phyloP scores from a whole-genome alignment of 192 early-diverging fungal genomes.

The Coemansia pectinata region DNA sequence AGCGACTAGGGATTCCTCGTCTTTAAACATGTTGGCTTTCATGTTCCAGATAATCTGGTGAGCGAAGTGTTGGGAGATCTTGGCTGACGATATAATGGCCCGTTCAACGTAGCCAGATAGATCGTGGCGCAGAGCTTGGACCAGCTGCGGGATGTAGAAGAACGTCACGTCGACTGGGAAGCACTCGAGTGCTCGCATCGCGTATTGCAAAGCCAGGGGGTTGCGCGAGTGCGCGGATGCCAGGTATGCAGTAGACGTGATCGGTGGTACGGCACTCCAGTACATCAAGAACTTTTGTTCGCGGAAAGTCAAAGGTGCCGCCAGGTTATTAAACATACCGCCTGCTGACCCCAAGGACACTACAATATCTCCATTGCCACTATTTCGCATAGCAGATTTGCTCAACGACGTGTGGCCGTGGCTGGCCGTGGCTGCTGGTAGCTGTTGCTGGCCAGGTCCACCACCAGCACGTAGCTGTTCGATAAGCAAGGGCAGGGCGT shows the following conservation, averaged over 20 bases:
- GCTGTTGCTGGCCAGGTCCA: neutral
- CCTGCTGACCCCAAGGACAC: conserved; percentile 4
- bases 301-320: conserved; percentile 33
- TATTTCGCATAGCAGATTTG: neutral
- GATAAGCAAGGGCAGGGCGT: conserved; percentile 73
- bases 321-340: conserved; percentile 35
- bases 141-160: conserved; percentile 98
- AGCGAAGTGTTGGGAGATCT: conserved; percentile 94
- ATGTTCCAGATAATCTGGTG: conserved; percentile 99
- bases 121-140: conserved; percentile 92
- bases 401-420: neutral
- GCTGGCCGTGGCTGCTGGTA: neutral
- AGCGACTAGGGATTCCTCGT: conserved; percentile 61
- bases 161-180: conserved; percentile 94
- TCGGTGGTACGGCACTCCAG: conserved; percentile 89
- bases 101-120: conserved; percentile 89
- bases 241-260: conserved; percentile 82
- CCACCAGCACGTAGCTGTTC: conserved; percentile 52
- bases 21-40: conserved; percentile 95
- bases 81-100: conserved; percentile 91
- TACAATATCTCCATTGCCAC: neutral
- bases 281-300: conserved; percentile 74
- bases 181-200: conserved; percentile 85
- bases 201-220: conserved; percentile 94
- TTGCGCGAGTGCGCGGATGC: conserved; percentile 69